Evolutionary conservation across 768 basidiomycete species (phyloP).

Genomic region (Floccularia luteovirens): DNA sequence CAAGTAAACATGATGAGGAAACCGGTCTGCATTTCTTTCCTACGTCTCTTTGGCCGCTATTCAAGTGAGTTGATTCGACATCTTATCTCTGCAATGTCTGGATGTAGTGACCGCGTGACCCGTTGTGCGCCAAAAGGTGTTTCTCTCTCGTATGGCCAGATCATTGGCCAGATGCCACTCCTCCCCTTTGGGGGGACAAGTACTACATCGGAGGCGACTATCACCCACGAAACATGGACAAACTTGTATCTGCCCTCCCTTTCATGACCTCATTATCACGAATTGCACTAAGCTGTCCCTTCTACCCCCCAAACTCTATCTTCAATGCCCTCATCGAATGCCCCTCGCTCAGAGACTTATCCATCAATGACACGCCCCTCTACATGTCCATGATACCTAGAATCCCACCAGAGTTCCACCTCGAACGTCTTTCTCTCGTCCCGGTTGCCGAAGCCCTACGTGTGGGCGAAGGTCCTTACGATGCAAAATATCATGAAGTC

Average conservation of each 20-base stretch:
- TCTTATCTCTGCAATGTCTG: slow-evolving; percentile 1
- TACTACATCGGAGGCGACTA: slow-evolving; percentile 25
- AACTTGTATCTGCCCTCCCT: slow-evolving; percentile 27
- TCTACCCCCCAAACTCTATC: slow-evolving; percentile 27
- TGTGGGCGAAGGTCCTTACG: slow-evolving; percentile 31
- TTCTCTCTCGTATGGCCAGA: slow-evolving; percentile 35
- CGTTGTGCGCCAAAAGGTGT: slow-evolving; percentile 13
- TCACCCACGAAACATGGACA: slow-evolving; percentile 24
- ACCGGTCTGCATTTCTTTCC: slow-evolving; percentile 30
- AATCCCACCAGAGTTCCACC: slow-evolving; percentile 20
- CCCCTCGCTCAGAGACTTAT: slow-evolving; percentile 23
- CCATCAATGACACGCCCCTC: slow-evolving; percentile 30
- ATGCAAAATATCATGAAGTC: slow-evolving; percentile 23
- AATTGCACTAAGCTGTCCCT: slow-evolving; percentile 30
- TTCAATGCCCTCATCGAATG: slow-evolving; percentile 27
- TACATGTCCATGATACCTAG: slow-evolving; percentile 23
- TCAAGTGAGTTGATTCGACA: slow-evolving; percentile 20
- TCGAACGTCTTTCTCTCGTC: slow-evolving; percentile 25
- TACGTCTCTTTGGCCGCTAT: slow-evolving; percentile 25
- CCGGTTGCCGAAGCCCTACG: slow-evolving; percentile 33
- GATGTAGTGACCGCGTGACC: neutral
- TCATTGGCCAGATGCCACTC: slow-evolving; percentile 32
- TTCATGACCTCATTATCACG: slow-evolving; percentile 23
- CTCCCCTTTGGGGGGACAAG: slow-evolving; percentile 30
- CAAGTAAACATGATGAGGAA: slow-evolving; percentile 25